These are phyloP conservation scores for Bathelium albidoporum DNA, from an alignment of 495 filamentous ascomycete genomes.

Conservation along the genomic window DNA sequence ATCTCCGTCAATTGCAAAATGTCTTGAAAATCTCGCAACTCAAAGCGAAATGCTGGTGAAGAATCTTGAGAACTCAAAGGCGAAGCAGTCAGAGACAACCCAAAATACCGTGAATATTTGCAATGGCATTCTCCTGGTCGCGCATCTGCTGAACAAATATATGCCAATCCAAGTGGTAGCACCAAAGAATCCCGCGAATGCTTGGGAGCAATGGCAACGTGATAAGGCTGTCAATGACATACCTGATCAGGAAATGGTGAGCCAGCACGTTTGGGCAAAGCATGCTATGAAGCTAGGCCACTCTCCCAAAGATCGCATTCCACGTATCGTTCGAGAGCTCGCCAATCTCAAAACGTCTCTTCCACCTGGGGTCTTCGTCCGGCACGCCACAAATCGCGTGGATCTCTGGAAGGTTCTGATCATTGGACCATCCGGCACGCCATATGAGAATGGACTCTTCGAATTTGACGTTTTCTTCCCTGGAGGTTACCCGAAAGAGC, in stretches of 20 bases:
- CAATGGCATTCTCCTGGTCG: not conserved
- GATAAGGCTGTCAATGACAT: conserved; percentile 30
- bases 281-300: conserved; percentile 14
- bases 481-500: conserved; percentile 36
- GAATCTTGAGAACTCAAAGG: conserved; percentile 17
- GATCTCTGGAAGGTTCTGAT: conserved; percentile 52
- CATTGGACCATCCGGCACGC: conserved; percentile 44
- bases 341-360: conserved; percentile 41
- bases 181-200: conserved; percentile 3
- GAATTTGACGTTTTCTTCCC: conserved; percentile 49
- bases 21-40: conserved; percentile 22
- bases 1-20: conserved; percentile 14
- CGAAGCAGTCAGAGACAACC: not conserved
- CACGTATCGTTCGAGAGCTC: conserved; percentile 42
- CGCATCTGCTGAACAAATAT: not conserved
- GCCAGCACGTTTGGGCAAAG: conserved; percentile 14
- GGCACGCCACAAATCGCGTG: conserved; percentile 40
- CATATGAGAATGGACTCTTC: conserved; percentile 53
- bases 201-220: conserved; percentile 28
- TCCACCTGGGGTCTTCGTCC: conserved; percentile 50
- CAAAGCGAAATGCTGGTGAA: conserved; percentile 25
- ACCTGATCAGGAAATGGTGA: conserved; percentile 31
- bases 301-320: conserved; percentile 35
- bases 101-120: conserved; percentile 12
- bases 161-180: not conserved